A percentile compares a stretch with the other conserved stretches of the same genome.
Evolutionary conservation across 257 asterid genomes (phyloP).

Genomic region (Fraxinus quadrangulata): DNA sequence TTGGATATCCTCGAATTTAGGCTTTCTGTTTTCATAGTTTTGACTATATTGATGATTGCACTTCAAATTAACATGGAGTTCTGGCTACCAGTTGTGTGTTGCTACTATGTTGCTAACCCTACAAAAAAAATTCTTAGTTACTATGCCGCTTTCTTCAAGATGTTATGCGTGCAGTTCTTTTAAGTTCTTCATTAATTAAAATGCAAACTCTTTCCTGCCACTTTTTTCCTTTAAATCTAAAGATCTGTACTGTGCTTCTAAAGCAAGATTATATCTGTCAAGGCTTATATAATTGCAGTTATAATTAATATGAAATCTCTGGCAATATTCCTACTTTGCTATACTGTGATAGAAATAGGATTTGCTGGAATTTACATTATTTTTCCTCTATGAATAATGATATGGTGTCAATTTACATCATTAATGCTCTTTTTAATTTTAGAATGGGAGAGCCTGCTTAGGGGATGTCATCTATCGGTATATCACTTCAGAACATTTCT

Average conservation of each 20-base stretch:
- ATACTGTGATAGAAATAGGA: background rate
- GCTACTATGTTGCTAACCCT: background rate
- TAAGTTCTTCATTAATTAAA: background rate
- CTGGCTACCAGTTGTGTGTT: no score
- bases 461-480: slow-evolving; percentile 83
- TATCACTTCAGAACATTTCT: slow-evolving; percentile 77
- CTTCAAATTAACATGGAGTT: background rate
- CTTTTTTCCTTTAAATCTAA: background rate
- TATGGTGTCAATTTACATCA: background rate
- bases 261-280: background rate
- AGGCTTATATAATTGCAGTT: background rate
- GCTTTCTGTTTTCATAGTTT: background rate
- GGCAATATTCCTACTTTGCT: background rate
- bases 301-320: no score
- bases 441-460: slow-evolving; percentile 76
- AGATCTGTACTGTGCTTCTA: background rate
- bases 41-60: background rate
- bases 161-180: background rate
- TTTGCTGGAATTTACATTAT: background rate
- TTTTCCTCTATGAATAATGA: background rate
- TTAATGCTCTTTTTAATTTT: slow-evolving; percentile 4
- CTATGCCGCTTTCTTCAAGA: background rate
- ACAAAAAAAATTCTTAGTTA: background rate
- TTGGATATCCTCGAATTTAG: slow-evolving; percentile 26
- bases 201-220: background rate